Base-by-base conservation (phyloP, 306 rosid species). In the Cicer pinnatifidum region DNA sequence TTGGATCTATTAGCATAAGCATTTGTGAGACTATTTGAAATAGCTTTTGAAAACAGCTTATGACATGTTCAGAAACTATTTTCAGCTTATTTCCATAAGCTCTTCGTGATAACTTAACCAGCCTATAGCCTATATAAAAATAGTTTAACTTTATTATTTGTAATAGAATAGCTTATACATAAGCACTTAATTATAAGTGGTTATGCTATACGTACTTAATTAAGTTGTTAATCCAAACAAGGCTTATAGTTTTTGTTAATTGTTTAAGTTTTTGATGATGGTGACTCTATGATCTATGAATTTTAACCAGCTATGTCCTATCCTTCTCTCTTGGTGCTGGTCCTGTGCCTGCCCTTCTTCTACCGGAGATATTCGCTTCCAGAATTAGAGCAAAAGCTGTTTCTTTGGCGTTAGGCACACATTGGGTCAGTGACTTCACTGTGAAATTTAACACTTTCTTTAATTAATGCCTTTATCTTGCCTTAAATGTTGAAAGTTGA, bases 251-350 rank as follows among this genome's bases (percentile, higher is more conserved):
- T 1, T 69, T 65, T 19, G 50, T 72, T 20, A 38, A 38, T 66
- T 17, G 50, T 59, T 61, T 67, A 13, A 45, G 35, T 2, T 66
- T 58, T 52, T 5, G 12, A 65, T 80, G 65, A 16, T 72, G 50
- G 45, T 77, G 80, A 77, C 78, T 40, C 19, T 46, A 1, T 57
- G 72, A 37, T 71, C 58, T 77, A 44, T 73, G 58, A 57, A 78
- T 53, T 82, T 70, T 69, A 62, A 75, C 75, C 93, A 94, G 98
- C 73, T 94, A 94, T 70, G 98, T 91, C 15, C 80, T 94, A 72
- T 94, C 98, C 56, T 94, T 94, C 88, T 89, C 98, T 39, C 96
- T 94, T 76, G 98, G 98, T 53, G 98, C 98, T 15, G 98, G 98
- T 72, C 98, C 98, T 16, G 98, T 94, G 64, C 98, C 98, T 13